Conservation (phyloP, 306 rosid genomes). For the Acacia acuminata region DNA sequence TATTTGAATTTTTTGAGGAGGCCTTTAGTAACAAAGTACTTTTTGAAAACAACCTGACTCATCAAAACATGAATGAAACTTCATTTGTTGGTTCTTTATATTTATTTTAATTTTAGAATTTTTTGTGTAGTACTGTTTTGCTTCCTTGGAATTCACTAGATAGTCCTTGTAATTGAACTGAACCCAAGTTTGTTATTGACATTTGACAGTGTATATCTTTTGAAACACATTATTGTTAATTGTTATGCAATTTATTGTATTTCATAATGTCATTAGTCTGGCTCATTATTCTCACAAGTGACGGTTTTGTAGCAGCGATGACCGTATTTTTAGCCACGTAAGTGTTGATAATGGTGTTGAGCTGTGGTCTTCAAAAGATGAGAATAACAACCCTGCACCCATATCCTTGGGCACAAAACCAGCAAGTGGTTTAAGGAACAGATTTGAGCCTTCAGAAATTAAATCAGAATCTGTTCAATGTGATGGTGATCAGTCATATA, state of each 20-base stretch:
- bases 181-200: conserved; percentile 13
- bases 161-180: conserved; percentile 6
- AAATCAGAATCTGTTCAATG: conserved; percentile 54
- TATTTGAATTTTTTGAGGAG: conserved; percentile 5
- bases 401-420: conserved; percentile 43
- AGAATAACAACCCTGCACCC: conserved; percentile 42
- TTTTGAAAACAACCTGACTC: neutral
- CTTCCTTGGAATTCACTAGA: conserved; percentile 8
- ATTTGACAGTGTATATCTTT: conserved; percentile 17
- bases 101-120: neutral
- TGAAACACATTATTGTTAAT: conserved; percentile 4
- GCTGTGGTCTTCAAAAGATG: conserved; percentile 78
- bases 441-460: conserved; percentile 46
- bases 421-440: conserved; percentile 39
- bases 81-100: neutral
- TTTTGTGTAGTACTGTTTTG: conserved; percentile 4
- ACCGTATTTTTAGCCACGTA: conserved; percentile 64
- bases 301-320: conserved; percentile 86
- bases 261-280: conserved; percentile 40
- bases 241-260: neutral
- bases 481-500: conserved; percentile 47
- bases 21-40: neutral
- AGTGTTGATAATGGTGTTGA: conserved; percentile 64
- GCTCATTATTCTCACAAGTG: conserved; percentile 72
- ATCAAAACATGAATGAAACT: conserved; percentile 12